A percentile compares a stretch with the other conserved stretches of the same genome.
Conservation (phyloP, 768 basidiomycete genomes). For the Boletus barrowsii region DNA sequence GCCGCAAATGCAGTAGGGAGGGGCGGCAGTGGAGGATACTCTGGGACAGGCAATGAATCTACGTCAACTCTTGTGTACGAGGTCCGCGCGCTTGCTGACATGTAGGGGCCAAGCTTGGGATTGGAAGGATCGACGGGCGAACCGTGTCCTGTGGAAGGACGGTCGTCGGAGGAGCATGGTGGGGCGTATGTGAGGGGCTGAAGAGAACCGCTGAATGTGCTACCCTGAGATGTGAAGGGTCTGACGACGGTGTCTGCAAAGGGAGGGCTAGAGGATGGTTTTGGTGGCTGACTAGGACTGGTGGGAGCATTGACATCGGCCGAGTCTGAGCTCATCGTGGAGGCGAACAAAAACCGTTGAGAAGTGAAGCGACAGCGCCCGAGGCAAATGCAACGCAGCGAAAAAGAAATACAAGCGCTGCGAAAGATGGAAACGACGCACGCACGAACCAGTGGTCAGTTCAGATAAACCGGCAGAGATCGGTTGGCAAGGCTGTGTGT, state of each 20-base stretch:
- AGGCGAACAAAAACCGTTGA: background rate
- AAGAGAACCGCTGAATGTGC: slow-evolving; percentile 7
- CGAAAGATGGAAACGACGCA: background rate
- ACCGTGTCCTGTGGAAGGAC: slow-evolving; percentile 18
- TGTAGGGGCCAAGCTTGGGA: slow-evolving; percentile 18
- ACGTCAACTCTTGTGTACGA: slow-evolving; percentile 52
- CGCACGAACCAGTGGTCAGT: background rate
- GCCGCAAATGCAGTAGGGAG: slow-evolving; percentile 11
- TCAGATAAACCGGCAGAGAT: background rate
- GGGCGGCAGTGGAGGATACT: slow-evolving; percentile 26
- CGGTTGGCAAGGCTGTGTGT: background rate
- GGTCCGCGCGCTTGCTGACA: slow-evolving; percentile 47
- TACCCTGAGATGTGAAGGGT: slow-evolving; percentile 30
- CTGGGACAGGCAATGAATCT: slow-evolving; percentile 21
- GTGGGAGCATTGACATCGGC: background rate
- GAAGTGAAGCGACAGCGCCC: background rate
- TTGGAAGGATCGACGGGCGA: slow-evolving; percentile 1
- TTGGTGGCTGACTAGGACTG: background rate
- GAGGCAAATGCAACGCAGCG: background rate
- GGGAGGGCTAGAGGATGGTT: slow-evolving; percentile 17
- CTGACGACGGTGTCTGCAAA: slow-evolving; percentile 26
- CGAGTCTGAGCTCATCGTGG: background rate
- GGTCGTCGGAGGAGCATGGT: slow-evolving; percentile 4
- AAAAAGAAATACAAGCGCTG: background rate
- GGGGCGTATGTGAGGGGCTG: slow-evolving; percentile 7